Evolutionary conservation across 2,329 filamentous ascomycete species (phyloP).

Genomic region (Pseudogymnoascus sp.): DNA sequence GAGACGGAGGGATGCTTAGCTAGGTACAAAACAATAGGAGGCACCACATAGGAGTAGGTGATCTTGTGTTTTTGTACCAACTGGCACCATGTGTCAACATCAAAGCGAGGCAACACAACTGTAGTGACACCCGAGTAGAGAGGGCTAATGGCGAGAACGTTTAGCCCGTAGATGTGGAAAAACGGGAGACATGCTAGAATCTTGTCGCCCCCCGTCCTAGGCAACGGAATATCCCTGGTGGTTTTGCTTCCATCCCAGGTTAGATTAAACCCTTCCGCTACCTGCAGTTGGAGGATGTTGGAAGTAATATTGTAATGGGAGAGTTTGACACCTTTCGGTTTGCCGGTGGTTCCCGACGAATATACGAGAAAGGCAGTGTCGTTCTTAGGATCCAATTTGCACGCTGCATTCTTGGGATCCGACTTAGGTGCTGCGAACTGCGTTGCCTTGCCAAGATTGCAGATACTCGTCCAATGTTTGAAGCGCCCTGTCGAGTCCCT

Average conservation of each 20-base stretch:
- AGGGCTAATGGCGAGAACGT: slow-evolving; percentile 57
- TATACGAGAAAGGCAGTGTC: slow-evolving; percentile 67
- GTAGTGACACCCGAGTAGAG: slow-evolving; percentile 57
- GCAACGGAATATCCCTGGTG: slow-evolving; percentile 54
- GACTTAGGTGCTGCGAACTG: slow-evolving; percentile 49
- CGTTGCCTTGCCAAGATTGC: slow-evolving; percentile 57
- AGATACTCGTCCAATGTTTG: slow-evolving; percentile 57
- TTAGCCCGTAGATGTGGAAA: slow-evolving; percentile 80
- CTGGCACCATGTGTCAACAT: slow-evolving; percentile 67
- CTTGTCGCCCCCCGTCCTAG: slow-evolving; percentile 40
- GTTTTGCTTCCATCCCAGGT: slow-evolving; percentile 48
- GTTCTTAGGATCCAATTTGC: slow-evolving; percentile 11
- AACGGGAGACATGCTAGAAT: slow-evolving; percentile 78
- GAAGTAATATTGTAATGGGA: slow-evolving; percentile 22
- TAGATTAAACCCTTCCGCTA: slow-evolving; percentile 47
- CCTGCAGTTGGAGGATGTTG: slow-evolving; percentile 37
- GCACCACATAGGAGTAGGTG: slow-evolving; percentile 72
- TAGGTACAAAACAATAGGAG: slow-evolving; percentile 71
- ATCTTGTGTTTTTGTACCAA: slow-evolving; percentile 66
- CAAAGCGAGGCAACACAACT: slow-evolving; percentile 68
- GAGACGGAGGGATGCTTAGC: slow-evolving; percentile 68
- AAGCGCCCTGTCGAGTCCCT: slow-evolving; percentile 48
- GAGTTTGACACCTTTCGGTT: slow-evolving; percentile 74
- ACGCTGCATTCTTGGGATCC: slow-evolving; percentile 40
- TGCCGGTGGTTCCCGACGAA: slow-evolving; percentile 69